These are phyloP conservation scores for Strobilomyces confusus DNA, from an alignment of 768 basidiomycete species.

Conservation along the genomic window DNA sequence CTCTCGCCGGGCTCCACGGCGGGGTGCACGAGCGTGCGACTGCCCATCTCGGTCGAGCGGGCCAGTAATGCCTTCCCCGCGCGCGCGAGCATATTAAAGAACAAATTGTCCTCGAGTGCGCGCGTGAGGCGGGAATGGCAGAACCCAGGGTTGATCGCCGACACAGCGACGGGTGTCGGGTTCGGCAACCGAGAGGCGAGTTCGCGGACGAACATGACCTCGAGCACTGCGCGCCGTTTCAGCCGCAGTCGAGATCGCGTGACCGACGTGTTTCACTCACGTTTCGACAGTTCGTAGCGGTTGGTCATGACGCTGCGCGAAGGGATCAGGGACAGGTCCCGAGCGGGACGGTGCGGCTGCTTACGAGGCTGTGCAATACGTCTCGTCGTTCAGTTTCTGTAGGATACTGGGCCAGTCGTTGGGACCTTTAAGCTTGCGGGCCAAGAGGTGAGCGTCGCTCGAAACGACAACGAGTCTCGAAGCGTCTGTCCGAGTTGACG, in stretches of 20 bases:
- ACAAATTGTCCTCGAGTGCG: constrained; percentile 8
- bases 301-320: constrained; percentile 21
- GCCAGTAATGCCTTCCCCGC: constrained; percentile 23
- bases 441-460: constrained; percentile 25
- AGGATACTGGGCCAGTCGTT: constrained; percentile 26
- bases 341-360: constrained; percentile 4
- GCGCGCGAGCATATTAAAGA: background rate
- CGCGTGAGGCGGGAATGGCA: constrained; percentile 32
- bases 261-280: constrained; percentile 11
- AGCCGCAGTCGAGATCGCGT: background rate
- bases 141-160: constrained; percentile 34
- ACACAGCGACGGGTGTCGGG: constrained; percentile 27
- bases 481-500: constrained; percentile 19
- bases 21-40: constrained; percentile 34
- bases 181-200: constrained; percentile 30
- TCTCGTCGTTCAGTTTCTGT: constrained; percentile 23
- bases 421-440: constrained; percentile 6
- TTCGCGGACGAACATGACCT: constrained; percentile 35
- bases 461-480: constrained; percentile 31
- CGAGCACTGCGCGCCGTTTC: constrained; percentile 22
- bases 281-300: constrained; percentile 26
- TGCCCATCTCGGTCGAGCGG: constrained; percentile 32
- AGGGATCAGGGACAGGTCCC: background rate
- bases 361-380: constrained; percentile 27
- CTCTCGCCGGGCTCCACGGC: constrained; percentile 26